These are phyloP conservation scores for Rhododendron vialii DNA, from an alignment of 148 eudicot genomes.

Conservation along the genomic window DNA sequence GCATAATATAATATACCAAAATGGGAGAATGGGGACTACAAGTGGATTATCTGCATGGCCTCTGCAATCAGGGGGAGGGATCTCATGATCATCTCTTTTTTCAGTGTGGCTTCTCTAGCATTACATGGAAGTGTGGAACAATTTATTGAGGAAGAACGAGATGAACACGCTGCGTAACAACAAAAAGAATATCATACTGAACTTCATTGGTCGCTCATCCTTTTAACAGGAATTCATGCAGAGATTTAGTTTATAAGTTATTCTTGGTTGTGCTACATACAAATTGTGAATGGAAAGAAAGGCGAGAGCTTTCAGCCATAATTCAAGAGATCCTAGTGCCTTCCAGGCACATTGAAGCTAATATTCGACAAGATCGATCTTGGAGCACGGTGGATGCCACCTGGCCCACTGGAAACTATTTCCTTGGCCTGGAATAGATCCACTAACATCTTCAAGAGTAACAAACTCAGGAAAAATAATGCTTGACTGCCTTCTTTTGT, in stretches of 20 bases:
- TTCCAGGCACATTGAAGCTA: not conserved
- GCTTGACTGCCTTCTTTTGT: not conserved
- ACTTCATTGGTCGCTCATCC: not conserved
- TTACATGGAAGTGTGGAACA: not conserved
- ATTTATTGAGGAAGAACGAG: not conserved
- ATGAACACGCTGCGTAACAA: not conserved
- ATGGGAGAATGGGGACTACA: not conserved
- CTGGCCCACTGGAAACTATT: not conserved
- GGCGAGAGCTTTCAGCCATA: not conserved
- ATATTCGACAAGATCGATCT: not conserved
- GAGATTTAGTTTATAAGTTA: not conserved
- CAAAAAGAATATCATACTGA: not conserved
- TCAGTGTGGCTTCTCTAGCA: not conserved
- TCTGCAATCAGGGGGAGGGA: not conserved
- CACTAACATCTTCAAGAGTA: not conserved
- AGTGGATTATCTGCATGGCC: not conserved
- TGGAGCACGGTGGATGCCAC: not conserved
- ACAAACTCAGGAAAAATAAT: not conserved
- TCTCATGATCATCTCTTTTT: not conserved
- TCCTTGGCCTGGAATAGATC: not conserved
- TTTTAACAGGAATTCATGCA: not conserved
- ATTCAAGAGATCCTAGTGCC: not conserved
- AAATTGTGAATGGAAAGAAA: not conserved
- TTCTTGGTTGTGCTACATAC: not conserved
- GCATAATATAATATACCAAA: not conserved